A percentile compares a stretch with the other conserved stretches of the same genome.
Evolutionary conservation across 495 filamentous ascomycete species (phyloP).

Genomic region (Xylaria nigripes): DNA sequence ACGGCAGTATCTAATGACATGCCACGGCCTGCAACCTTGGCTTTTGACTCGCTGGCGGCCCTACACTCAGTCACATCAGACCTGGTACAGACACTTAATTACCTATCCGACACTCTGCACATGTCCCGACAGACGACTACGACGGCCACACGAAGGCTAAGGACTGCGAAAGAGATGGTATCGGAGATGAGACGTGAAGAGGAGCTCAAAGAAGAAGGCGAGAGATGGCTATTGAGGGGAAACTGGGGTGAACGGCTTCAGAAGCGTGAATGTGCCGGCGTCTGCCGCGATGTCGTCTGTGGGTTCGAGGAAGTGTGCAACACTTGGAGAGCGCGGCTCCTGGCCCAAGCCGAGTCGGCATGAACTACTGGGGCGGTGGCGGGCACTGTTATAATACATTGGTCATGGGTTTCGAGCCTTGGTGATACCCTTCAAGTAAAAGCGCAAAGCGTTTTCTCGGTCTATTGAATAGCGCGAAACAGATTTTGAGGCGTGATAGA

Average conservation of each 20-base stretch:
- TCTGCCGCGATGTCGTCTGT: constrained; percentile 77
- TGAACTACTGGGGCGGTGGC: neutral
- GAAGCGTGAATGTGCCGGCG: constrained; percentile 66
- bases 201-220: constrained; percentile 70
- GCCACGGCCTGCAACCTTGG: constrained; percentile 44
- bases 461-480: neutral
- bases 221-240: constrained; percentile 67
- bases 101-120: constrained; percentile 85
- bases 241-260: constrained; percentile 70
- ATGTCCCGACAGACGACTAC: constrained; percentile 85
- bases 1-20: constrained; percentile 46
- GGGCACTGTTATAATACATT: neutral
- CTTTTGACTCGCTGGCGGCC: constrained; percentile 48
- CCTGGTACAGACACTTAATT: constrained; percentile 68
- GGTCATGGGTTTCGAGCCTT: neutral
- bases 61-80: constrained; percentile 65
- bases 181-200: constrained; percentile 75
- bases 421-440: neutral
- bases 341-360: constrained; percentile 39
- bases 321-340: constrained; percentile 41
- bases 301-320: constrained; percentile 86
- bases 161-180: constrained; percentile 69
- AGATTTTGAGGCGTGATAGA: neutral
- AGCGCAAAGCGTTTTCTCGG: neutral
- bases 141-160: constrained; percentile 65